Evolutionary conservation across 495 filamentous ascomycete species (phyloP), one percentile per base, ranked within the genome.

Genomic region (Aspergillus heteromorphus): DNA sequence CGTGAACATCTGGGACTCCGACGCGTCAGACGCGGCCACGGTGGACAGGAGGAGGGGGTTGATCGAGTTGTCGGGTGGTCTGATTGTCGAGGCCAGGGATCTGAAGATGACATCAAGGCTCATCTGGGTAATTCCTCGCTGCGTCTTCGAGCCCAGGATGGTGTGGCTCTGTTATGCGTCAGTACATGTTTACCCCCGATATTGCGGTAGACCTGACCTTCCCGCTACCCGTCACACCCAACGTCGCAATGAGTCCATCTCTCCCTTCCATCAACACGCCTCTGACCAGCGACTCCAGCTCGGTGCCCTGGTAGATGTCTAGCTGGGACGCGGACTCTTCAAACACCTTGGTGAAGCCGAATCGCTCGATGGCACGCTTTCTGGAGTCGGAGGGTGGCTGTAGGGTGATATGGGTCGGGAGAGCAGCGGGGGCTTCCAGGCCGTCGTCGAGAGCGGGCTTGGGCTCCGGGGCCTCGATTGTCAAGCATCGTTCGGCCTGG

Each of bases 171-270:
- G 61, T 23, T 4, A 55, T 69, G 38, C 45, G 57, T 63, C 42
- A 67, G 62, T 49, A 19, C 43, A 36, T 48, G 40, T 51, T 29
- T 13, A n/a, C 2, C 43, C 21, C 16, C 21, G 17, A 17, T 17
- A 1, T 20, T 31, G n/a, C n/a, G 40, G 20, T 47, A 6, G 20
- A 30, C 8, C 78, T 30, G 59, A 95, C 92, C 84, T 98, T 98
- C 63, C 93, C 93, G 56, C 89, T 95, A 16, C 93, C 95, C 6
- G 93, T 97, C 27, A 97, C 93, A 6, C 93, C 93, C 48, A 98
- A 70, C 34, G 93, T 97, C 23, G 93, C 93, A 40, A 98, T 67
- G 60, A 97, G 65, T 16, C 91, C 92, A 80, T 98, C 93, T 54
- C 89, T 82, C 18, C 89, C 88, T 53, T 90, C 84, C 18, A 82